Evolutionary conservation across 306 rosid species (phyloP), one percentile per base, ranked within the genome.

Genomic region (Vicia villosa): DNA sequence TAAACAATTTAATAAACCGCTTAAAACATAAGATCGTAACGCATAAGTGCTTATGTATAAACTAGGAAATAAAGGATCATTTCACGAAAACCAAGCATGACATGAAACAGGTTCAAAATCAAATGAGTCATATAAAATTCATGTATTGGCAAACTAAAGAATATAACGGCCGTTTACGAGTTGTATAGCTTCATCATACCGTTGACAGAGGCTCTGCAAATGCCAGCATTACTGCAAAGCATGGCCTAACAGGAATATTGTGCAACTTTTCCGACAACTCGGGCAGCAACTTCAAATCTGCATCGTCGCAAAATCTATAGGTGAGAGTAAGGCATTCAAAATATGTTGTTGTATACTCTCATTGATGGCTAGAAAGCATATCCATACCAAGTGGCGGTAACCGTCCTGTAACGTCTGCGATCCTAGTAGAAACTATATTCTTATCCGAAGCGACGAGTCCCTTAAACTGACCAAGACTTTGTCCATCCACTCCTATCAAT

Each of bases 381-480:
- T 88, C 57, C 79, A 63, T 94, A 90, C 98, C 97, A 38, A 94
- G 92, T 55, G 94, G 92, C 10, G 89, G 89, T 55, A 64, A 64
- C 66, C 86, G 69, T 68, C 96, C 95, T 14, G 94, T 77, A 45
- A 82, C 93, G 69, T 75, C 77, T 15, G 91, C 45, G 67, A 81
- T 46, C 79, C 92, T 78, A n/a, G 89, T 85, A 50, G 89, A 94
- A 68, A 79, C 87, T 65, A 90, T 73, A 67, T 75, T 94, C 80
- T 90, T 94, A 79, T 90, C 98, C 42, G 98, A 84, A 60, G 92
- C 92, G 65, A 94, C 88, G 54, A 94, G 81, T 17, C 92, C 97
- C 79, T 83, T 84, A 75, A 88, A 94, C 8, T 70, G 91, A 78
- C 97, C 98, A 52, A 94, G 86, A 78, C 78, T 74, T 68, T 83